A percentile compares a stretch with the other conserved stretches of the same genome.
phyloP scores from a whole-genome alignment of 1,284 basidiomycete genomes.

The Trichosporon sp. region DNA sequence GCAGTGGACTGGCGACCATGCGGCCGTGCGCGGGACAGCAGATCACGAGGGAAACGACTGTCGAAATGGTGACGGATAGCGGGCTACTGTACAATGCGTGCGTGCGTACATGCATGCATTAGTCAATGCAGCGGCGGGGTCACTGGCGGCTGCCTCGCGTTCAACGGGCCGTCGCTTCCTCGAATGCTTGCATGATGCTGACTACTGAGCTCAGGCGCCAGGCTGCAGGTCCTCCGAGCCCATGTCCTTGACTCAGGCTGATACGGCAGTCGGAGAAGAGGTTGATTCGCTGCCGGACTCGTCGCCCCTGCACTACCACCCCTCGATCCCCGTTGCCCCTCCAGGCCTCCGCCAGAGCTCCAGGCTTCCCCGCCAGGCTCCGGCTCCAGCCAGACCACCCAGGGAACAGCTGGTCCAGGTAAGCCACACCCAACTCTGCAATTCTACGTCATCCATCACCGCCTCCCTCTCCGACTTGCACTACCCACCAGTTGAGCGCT shows the following conservation, averaged over 20 bases:
- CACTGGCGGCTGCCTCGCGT: background rate
- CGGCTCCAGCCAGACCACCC: background rate
- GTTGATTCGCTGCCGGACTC: background rate
- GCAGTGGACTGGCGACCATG: background rate
- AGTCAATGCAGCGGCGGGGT: background rate
- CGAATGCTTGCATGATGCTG: background rate
- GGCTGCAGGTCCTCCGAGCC: background rate
- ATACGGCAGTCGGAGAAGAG: background rate
- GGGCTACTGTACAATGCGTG: background rate
- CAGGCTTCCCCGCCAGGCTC: background rate
- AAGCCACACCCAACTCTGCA: background rate
- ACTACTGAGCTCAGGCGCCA: background rate
- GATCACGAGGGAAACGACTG: background rate
- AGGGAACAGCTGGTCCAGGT: background rate
- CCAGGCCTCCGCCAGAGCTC: background rate
- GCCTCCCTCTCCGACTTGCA: background rate
- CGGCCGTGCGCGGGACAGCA: background rate
- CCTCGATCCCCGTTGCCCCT: background rate
- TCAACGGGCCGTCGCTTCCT: background rate
- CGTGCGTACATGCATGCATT: background rate
- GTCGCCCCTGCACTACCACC: background rate
- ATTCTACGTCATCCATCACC: background rate
- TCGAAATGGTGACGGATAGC: too few relatives aligned
- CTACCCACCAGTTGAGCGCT: background rate
- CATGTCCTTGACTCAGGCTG: background rate